phyloP scores from a whole-genome alignment of 1,284 basidiomycete species.

The Marasmius sp. region DNA sequence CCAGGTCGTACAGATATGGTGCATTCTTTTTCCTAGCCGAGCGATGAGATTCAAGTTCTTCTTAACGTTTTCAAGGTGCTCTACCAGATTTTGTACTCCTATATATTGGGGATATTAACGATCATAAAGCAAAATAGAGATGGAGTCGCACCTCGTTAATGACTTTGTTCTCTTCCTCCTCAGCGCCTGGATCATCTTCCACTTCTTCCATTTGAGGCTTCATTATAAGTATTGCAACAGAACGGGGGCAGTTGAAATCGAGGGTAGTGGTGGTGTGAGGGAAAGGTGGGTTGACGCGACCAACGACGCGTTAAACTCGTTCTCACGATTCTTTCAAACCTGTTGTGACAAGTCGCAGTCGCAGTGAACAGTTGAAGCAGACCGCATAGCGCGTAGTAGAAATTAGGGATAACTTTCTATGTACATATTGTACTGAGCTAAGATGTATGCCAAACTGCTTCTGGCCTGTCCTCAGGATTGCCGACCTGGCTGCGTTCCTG shows the following conservation, averaged over 20 bases:
- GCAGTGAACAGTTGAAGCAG: not conserved
- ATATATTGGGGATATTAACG: conserved; percentile 10
- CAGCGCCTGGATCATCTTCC: conserved; percentile 79
- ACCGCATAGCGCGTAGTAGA: not conserved
- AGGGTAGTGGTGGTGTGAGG: not conserved
- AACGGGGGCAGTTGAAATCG: not conserved
- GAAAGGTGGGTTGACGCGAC: not conserved
- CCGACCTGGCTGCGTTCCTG: not conserved
- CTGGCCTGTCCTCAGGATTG: too few species aligned
- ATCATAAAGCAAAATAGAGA: conserved; percentile 6
- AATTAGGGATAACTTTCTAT: not conserved
- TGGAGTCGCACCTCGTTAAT: conserved; percentile 79
- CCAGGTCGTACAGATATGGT: conserved; percentile 95
- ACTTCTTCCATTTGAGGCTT: conserved; percentile 71
- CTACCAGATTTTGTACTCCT: conserved; percentile 87
- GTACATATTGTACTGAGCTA: not conserved
- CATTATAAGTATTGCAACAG: conserved; percentile 35
- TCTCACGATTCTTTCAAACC: conserved; percentile 5
- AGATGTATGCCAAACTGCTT: not conserved
- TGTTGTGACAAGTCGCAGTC: not conserved
- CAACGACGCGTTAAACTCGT: conserved; percentile 7
- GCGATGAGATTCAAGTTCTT: conserved; percentile 10
- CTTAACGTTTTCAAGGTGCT: conserved; percentile 9
- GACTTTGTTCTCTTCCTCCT: conserved; percentile 81
- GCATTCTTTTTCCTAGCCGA: conserved; percentile 92